Evolutionary conservation across 148 eudicot genomes (phyloP), one percentile per base, ranked within the genome.

Genomic region (Heliamphora exappendiculata): DNA sequence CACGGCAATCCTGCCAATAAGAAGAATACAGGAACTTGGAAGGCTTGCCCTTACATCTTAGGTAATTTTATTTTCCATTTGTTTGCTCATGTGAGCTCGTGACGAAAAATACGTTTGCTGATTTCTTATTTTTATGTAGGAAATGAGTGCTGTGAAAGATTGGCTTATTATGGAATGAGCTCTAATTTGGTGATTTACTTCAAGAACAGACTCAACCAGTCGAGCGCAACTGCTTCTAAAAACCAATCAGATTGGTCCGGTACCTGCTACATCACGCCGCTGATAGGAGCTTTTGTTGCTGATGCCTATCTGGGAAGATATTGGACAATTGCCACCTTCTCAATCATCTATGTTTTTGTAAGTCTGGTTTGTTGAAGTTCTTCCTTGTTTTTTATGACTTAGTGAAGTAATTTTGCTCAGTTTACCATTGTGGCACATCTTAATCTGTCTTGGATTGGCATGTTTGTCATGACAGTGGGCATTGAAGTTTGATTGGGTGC

Each of bases 91-190:
- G 29, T 62, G 10, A 33, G 7, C 42, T 41, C 62, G 24, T 26
- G 1, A 47, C 63, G 39, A 44, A 31, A 5, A 17, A n/a, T 9
- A 41, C 42, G 20, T 39, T 14, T 53, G 51, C 17, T 16, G 4
- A 42, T 1, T 54, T 9, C 26, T 44, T 20, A 44, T 64, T 34
- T n/a, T 69, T 7, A 17, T 57, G n/a, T 76, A 86, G 89, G 87
- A 20, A 86, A 86, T 59, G 89, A 86, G 60, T 86, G 89, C 47
- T 82, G n/a, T n/a, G n/a, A n/a, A n/a, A n/a, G n/a, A n/a, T n/a
- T n/a, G n/a, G n/a, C n/a, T n/a, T n/a, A n/a, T 73, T 86, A 86
- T 80, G 89, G 89, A 45, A 86, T 86, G 87, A 82, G 87, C 81
- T 70, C 85, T 4, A 86, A 84, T 51, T 63, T 86, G 51, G 79